Conservation (phyloP, 2,329 filamentous ascomycete species). For the Venturia carpophila region DNA sequence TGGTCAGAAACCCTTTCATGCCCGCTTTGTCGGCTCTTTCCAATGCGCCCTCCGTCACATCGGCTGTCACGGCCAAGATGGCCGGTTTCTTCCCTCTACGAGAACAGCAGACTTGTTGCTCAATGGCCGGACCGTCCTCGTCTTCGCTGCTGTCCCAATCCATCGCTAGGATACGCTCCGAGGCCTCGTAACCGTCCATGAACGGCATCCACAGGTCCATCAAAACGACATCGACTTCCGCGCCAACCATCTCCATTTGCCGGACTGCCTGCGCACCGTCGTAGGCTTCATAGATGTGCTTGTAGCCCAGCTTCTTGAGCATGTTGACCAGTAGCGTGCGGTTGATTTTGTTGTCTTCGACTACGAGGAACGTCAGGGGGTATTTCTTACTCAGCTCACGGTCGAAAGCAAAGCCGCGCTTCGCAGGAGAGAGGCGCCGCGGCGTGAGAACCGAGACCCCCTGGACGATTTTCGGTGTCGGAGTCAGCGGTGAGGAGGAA, state of each 20-base stretch:
- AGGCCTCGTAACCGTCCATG: slow-evolving; percentile 65
- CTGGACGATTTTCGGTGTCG: neutral
- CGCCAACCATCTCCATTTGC: slow-evolving; percentile 43
- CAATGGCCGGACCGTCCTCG: slow-evolving; percentile 23
- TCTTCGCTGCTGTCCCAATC: slow-evolving; percentile 22
- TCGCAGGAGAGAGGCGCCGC: slow-evolving; percentile 21
- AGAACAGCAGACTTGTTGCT: neutral
- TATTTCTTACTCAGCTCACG: slow-evolving; percentile 50
- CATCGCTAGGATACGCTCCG: slow-evolving; percentile 53
- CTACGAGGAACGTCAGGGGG: slow-evolving; percentile 60
- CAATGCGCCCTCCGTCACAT: slow-evolving; percentile 57
- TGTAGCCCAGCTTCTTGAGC: slow-evolving; percentile 60
- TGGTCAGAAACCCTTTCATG: slow-evolving; percentile 62
- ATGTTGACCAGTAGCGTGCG: slow-evolving; percentile 59
- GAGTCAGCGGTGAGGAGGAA: neutral
- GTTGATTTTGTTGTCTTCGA: slow-evolving; percentile 67
- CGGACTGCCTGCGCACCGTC: slow-evolving; percentile 61
- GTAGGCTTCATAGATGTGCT: slow-evolving; percentile 54
- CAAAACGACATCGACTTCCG: slow-evolving; percentile 52
- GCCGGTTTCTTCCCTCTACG: slow-evolving; percentile 29
- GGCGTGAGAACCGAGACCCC: neutral
- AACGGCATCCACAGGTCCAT: slow-evolving; percentile 75
- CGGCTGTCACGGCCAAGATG: slow-evolving; percentile 57
- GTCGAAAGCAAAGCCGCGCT: slow-evolving; percentile 37
- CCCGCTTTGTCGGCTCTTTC: slow-evolving; percentile 53